Evolutionary conservation across 495 filamentous ascomycete species (phyloP).

Genomic region (Penicillium chermesinum): DNA sequence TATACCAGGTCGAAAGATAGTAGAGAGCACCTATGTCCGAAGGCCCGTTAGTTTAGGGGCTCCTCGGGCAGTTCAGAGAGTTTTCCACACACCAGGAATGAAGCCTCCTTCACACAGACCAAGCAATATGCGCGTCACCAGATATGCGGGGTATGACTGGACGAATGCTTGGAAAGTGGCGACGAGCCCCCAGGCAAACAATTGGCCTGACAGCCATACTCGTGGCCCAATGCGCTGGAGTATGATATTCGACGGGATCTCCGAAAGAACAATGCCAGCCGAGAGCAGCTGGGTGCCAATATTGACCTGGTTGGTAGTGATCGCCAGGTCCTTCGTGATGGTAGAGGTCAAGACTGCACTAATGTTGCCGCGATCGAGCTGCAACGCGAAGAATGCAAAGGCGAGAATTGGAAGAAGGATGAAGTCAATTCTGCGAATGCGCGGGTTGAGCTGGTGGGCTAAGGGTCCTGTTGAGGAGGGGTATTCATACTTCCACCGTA

Average conservation of each 20-base stretch:
- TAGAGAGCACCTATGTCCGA: constrained; percentile 45
- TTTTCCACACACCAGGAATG: constrained; percentile 42
- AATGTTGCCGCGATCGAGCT: constrained; percentile 52
- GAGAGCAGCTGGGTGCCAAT: constrained; percentile 51
- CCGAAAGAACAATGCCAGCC: constrained; percentile 51
- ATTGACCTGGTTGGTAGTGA: constrained; percentile 56
- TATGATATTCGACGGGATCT: constrained; percentile 54
- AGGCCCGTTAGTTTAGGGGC: constrained; percentile 34
- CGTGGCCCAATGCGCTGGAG: constrained; percentile 51
- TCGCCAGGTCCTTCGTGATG: constrained; percentile 48
- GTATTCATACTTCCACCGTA: constrained; percentile 27
- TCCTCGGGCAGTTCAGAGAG: constrained; percentile 13
- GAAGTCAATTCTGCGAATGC: constrained; percentile 39
- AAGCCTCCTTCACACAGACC: constrained; percentile 57
- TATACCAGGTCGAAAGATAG: constrained; percentile 58
- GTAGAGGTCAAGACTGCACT: constrained; percentile 45
- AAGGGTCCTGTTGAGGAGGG: neutral
- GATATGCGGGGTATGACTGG: constrained; percentile 43
- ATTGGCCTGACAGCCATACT: constrained; percentile 50
- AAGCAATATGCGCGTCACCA: constrained; percentile 49
- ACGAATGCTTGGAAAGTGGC: constrained; percentile 57
- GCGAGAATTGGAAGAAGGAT: constrained; percentile 49
- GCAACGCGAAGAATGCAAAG: constrained; percentile 54
- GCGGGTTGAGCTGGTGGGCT: neutral
- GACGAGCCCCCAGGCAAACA: constrained; percentile 55